A percentile compares a stretch with the other conserved stretches of the same genome.
Evolutionary conservation across 1,139 yeast genomes (phyloP).

Genomic region (Saccharomycopsis phalli): DNA sequence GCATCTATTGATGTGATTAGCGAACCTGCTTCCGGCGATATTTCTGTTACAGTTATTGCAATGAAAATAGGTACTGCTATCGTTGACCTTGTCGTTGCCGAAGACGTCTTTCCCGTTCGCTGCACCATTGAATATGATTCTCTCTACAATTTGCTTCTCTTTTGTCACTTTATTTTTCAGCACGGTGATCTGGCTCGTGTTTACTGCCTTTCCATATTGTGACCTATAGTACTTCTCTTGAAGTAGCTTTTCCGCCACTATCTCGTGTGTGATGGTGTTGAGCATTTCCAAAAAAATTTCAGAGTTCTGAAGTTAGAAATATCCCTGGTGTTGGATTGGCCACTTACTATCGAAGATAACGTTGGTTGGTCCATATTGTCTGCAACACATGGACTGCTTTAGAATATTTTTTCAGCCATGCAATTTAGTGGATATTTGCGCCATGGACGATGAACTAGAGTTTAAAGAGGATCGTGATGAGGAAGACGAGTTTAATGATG

Average conservation of each 20-base stretch:
- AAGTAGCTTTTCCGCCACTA: slow-evolving; percentile 20
- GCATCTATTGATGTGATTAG: slow-evolving; percentile 87
- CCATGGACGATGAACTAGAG: slow-evolving; percentile 2
- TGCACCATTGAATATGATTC: slow-evolving; percentile 12
- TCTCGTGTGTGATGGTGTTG: slow-evolving; percentile 18
- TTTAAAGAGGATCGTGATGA: not conserved
- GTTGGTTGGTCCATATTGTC: slow-evolving; percentile 1
- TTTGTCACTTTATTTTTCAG: slow-evolving; percentile 9
- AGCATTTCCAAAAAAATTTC: slow-evolving; percentile 19
- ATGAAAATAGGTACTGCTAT: slow-evolving; percentile 46
- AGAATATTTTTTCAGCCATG: not conserved
- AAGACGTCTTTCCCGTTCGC: slow-evolving; percentile 34
- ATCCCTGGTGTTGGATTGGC: not conserved
- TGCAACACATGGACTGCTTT: not conserved
- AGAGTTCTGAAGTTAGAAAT: slow-evolving; percentile 10
- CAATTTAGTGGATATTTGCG: not conserved
- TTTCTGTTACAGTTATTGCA: slow-evolving; percentile 80
- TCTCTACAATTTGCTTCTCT: slow-evolving; percentile 12
- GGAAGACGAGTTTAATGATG: not conserved
- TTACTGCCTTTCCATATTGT: slow-evolving; percentile 18
- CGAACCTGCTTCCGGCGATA: slow-evolving; percentile 86
- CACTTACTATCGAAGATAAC: not conserved
- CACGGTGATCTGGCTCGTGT: slow-evolving; percentile 8
- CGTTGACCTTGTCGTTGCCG: slow-evolving; percentile 38
- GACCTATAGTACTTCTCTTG: slow-evolving; percentile 18